These are phyloP conservation scores for Colletotrichum liriopes DNA, from an alignment of 2,329 filamentous ascomycete genomes.

Conservation along the genomic window DNA sequence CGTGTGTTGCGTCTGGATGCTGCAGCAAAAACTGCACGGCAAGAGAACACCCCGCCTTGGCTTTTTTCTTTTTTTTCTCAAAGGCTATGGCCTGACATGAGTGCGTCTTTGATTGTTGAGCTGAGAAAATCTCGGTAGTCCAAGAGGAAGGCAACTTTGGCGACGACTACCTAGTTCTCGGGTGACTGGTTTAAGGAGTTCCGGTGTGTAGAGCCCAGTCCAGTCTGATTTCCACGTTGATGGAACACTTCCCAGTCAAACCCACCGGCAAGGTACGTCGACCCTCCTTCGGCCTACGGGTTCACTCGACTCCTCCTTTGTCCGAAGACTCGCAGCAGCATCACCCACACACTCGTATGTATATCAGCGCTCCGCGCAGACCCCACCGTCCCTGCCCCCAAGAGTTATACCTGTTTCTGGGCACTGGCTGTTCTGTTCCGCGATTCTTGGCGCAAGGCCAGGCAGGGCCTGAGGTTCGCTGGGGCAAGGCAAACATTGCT, in stretches of 20 bases:
- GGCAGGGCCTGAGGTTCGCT: constrained; percentile 3
- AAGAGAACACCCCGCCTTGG: constrained; percentile 9
- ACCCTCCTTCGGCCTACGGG: neutral
- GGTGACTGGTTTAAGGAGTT: constrained; percentile 9
- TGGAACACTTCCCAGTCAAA: constrained; percentile 13
- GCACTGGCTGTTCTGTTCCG: constrained; percentile 36
- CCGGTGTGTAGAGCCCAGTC: neutral
- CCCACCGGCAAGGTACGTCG: constrained; percentile 15
- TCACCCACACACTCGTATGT: constrained; percentile 8
- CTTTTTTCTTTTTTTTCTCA: neutral
- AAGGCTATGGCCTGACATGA: constrained; percentile 25
- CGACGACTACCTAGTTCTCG: constrained; percentile 36
- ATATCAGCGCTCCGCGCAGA: constrained; percentile 5
- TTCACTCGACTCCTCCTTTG: constrained; percentile 22
- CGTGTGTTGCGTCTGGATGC: neutral
- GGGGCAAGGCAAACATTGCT: constrained; percentile 5
- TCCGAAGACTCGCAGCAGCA: constrained; percentile 18
- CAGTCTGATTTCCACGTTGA: constrained; percentile 2
- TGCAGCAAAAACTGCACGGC: constrained; percentile 24
- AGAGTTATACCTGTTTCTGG: constrained; percentile 33
- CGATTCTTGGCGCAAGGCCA: constrained; percentile 21
- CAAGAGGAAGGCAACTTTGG: constrained; percentile 8
- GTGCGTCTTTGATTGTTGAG: constrained; percentile 6
- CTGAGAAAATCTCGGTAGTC: constrained; percentile 3
- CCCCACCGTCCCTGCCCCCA: constrained; percentile 18